Evolutionary conservation across 2,329 filamentous ascomycete genomes (phyloP).

Genomic region (Pseudocercospora cruenta): DNA sequence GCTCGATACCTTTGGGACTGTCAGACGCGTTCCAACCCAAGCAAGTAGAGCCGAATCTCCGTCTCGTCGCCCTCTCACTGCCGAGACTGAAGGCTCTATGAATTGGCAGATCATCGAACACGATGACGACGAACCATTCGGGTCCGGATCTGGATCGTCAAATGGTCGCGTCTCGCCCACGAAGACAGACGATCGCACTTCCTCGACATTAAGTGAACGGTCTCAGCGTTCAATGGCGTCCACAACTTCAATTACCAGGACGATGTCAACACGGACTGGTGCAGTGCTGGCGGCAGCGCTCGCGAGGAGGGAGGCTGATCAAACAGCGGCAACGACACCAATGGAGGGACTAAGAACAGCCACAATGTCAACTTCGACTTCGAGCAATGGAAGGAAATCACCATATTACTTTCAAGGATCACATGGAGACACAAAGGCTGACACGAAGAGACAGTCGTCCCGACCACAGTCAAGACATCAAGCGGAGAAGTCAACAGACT

Average conservation of each 20-base stretch:
- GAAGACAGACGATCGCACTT: slow-evolving; percentile 60
- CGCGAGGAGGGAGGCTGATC: slow-evolving; percentile 19
- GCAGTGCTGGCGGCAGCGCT: slow-evolving; percentile 42
- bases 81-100: slow-evolving; percentile 27
- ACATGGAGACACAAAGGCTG: slow-evolving; percentile 16
- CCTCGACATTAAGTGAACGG: slow-evolving; percentile 59
- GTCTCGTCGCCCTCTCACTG: slow-evolving; percentile 24
- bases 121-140: slow-evolving; percentile 23
- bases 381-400: slow-evolving; percentile 42
- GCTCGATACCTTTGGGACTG: slow-evolving; percentile 23
- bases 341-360: slow-evolving; percentile 31
- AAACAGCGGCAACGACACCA: slow-evolving; percentile 16
- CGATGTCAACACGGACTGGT: slow-evolving; percentile 49
- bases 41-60: slow-evolving; percentile 23
- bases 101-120: slow-evolving; percentile 36
- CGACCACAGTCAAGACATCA: slow-evolving; percentile 18
- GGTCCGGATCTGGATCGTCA: slow-evolving; percentile 18
- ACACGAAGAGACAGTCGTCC: slow-evolving; percentile 6
- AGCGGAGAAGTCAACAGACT: slow-evolving; percentile 42
- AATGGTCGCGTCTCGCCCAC: slow-evolving; percentile 51
- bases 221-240: slow-evolving; percentile 52
- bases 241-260: slow-evolving; percentile 47
- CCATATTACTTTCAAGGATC: slow-evolving; percentile 31
- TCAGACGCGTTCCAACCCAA: slow-evolving; percentile 34
- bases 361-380: slow-evolving; percentile 27